A percentile compares a stretch with the other conserved stretches of the same genome.
phyloP scores from a whole-genome alignment of 2,329 filamentous ascomycete species.

The Gremmenia infestans region DNA sequence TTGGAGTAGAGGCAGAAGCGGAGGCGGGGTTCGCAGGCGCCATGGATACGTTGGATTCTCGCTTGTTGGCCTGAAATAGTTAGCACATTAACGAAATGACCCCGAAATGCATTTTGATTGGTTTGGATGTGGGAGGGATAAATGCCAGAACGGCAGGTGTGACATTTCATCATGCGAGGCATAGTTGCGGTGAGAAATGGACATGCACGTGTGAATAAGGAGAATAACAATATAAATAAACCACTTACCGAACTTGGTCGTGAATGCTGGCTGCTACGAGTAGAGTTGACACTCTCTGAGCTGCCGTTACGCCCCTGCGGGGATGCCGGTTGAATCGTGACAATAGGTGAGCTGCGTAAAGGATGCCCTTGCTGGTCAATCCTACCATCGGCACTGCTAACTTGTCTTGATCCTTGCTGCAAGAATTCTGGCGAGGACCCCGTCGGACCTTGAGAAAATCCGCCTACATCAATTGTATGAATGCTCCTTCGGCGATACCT shows the following conservation, averaged over 20 bases:
- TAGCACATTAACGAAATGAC: slow-evolving; percentile 38
- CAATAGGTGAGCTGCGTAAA: slow-evolving; percentile 30
- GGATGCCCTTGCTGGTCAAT: slow-evolving; percentile 31
- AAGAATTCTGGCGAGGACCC: slow-evolving; percentile 14
- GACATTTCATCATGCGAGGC: neutral
- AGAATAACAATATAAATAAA: slow-evolving; percentile 6
- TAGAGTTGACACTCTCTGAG: slow-evolving; percentile 59
- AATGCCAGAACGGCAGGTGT: slow-evolving; percentile 21
- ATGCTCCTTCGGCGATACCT: slow-evolving; percentile 79
- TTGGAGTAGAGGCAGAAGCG: slow-evolving; percentile 29
- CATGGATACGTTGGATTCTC: slow-evolving; percentile 44
- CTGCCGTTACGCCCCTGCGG: slow-evolving; percentile 45
- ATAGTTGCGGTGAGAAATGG: neutral
- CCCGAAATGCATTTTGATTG: slow-evolving; percentile 18
- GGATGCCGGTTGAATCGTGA: slow-evolving; percentile 21
- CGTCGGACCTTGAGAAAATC: slow-evolving; percentile 12
- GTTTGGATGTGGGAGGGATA: slow-evolving; percentile 24
- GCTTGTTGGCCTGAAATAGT: slow-evolving; percentile 54
- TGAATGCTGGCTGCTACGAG: slow-evolving; percentile 50
- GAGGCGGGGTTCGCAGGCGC: slow-evolving; percentile 40
- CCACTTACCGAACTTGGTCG: slow-evolving; percentile 62
- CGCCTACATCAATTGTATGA: slow-evolving; percentile 53
- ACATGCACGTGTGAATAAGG: slow-evolving; percentile 3
- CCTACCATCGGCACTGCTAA: slow-evolving; percentile 27
- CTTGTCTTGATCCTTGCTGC: slow-evolving; percentile 27